Conservation (phyloP, 768 basidiomycete species). For the Boletus barrowsii region DNA sequence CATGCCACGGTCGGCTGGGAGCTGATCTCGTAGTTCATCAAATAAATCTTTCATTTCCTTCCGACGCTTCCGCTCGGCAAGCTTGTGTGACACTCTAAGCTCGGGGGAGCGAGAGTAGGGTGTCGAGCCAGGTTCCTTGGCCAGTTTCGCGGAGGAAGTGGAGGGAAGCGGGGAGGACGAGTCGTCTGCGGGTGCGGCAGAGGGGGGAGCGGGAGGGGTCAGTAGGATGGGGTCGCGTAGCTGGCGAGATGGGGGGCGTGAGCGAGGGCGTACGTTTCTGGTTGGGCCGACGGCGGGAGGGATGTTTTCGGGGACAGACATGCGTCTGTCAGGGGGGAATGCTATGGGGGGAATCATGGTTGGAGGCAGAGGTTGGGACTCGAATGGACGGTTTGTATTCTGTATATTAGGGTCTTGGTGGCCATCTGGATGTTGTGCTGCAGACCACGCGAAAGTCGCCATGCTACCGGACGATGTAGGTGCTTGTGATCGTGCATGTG, state of each 20-base stretch:
- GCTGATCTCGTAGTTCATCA: conserved; percentile 89
- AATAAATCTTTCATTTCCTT: conserved; percentile 99
- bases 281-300: conserved; percentile 44
- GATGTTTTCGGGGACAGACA: conserved; percentile 68
- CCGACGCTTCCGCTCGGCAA: conserved; percentile 93
- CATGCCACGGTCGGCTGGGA: conserved; percentile 90
- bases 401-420: conserved; percentile 44
- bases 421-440: conserved; percentile 44
- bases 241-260: conserved; percentile 69
- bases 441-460: conserved; percentile 72
- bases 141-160: conserved; percentile 32
- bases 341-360: conserved; percentile 56
- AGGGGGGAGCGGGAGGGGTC: conserved; percentile 36
- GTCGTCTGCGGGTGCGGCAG: conserved; percentile 42
- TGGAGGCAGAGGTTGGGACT: conserved; percentile 44
- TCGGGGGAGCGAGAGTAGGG: conserved; percentile 97
- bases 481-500: conserved; percentile 59
- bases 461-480: conserved; percentile 57
- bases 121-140: conserved; percentile 55
- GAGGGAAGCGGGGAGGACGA: conserved; percentile 35
- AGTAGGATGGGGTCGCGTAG: conserved; percentile 41
- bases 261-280: conserved; percentile 60
- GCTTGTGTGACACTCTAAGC: conserved; percentile 91
- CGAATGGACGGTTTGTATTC: conserved; percentile 44
- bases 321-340: conserved; percentile 65